Base-by-base conservation (phyloP, 192 early-diverging fungal species). In the Jimgerdemannia flammicorona region DNA sequence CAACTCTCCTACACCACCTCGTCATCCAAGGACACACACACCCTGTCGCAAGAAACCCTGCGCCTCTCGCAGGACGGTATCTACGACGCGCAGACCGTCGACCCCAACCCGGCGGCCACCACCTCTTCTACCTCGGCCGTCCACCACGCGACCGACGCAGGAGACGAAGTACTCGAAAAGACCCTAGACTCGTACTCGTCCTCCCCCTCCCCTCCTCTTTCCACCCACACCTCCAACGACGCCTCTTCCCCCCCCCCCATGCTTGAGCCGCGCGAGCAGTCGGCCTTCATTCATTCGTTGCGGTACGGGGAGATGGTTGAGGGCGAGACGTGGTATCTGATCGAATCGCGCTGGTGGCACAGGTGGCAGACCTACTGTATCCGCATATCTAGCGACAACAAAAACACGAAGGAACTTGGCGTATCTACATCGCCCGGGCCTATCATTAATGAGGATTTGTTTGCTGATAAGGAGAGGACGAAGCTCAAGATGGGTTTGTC, bases 301-400 rank as follows among this genome's bases (percentile, higher is more conserved):
- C 67, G 72, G 64, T 44, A 78, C 11, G 19, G 18, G 20, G 19
- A 72, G 9, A 76, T 87, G 77, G 73, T 40, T 41, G 75, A 76
- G 4, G 84, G 78, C 18, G 81, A 82, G 40, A 67, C 73, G 2
- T 89, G 87, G 87, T 88, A 86, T 40, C 66, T 91, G 40, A 72
- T 91, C 7, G 78, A 64, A 43, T 73, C 75, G 67, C 64, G 70
- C 29, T 87, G 90, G 89, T 84, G 71, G 39, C 68, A 73, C 19
- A 49, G 67, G 4, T 88, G 89, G 79, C 73, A 87, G 70, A 79
- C 86, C 44, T 81, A 83, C 70, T 83, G 79, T 19, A 65, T 40
- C 41, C 72, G 44, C 54, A 67, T 78, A 71, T 69, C 64, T 4
- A 81, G 78, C 42, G 72, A 77, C 14, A 43, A 18, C 0, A 65